Conservation (phyloP, 2,329 filamentous ascomycete genomes). For the Metarhizium rileyi region DNA sequence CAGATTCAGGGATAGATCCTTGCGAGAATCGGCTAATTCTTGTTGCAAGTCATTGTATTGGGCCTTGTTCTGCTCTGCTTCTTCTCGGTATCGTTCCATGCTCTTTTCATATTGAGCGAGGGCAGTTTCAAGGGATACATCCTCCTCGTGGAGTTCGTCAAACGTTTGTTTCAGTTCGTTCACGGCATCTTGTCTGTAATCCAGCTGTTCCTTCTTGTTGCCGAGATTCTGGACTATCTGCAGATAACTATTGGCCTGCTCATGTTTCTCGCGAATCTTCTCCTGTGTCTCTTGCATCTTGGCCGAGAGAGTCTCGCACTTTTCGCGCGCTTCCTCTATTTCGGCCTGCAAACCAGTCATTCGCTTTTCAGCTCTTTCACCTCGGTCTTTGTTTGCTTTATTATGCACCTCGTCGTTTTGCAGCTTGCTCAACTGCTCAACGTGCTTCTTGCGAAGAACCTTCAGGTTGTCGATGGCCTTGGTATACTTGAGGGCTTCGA, state of each 20-base stretch:
- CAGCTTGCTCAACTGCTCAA: conserved; percentile 60
- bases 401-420: conserved; percentile 68
- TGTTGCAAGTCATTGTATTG: conserved; percentile 57
- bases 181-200: conserved; percentile 60
- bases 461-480: conserved; percentile 97
- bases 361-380: conserved; percentile 59
- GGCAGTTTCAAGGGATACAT: conserved; percentile 62
- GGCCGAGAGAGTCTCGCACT: conserved; percentile 46
- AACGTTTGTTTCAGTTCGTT: conserved; percentile 62
- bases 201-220: conserved; percentile 65
- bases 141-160: conserved; percentile 67
- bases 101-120: conserved; percentile 70
- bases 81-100: conserved; percentile 53
- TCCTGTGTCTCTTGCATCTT: conserved; percentile 52
- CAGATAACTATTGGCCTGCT: conserved; percentile 63
- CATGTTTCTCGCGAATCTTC: conserved; percentile 56
- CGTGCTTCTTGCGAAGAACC: conserved; percentile 70
- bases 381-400: conserved; percentile 77
- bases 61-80: conserved; percentile 51
- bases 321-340: conserved; percentile 50
- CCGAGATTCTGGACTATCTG: conserved; percentile 65
- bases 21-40: conserved; percentile 34
- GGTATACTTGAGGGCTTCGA: conserved; percentile 93
- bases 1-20: conserved; percentile 40
- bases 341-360: conserved; percentile 55